Base-by-base conservation (phyloP, 2,329 filamentous ascomycete species). In the Xylogone sp. region DNA sequence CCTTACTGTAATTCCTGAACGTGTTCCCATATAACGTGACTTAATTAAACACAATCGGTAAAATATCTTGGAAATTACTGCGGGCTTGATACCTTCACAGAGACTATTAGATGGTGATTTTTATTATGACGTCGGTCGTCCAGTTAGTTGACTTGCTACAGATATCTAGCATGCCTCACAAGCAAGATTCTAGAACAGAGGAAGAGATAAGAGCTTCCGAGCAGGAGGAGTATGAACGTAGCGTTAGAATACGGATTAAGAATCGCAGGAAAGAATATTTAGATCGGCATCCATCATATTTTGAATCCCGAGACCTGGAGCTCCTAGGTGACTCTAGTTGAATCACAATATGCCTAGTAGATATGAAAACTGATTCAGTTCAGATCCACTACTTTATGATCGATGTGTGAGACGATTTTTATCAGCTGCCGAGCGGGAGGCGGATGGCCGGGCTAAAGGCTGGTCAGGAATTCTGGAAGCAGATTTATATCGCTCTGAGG, bases 371-470 rank as follows among this genome's bases (percentile, higher is more conserved):
- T 61, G 51, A 61, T 46, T 3, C n/a, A 22, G 27, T n/a, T 24
- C 29, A 67, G 66, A 68, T 57, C 66, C 66, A 8, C 52, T 68
- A 43, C 55, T 68, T 7, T 68, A 67, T 51, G 66, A 68, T 51
- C 62, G 61, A 34, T 67, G 64, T 39, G 59, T 68, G 22, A 54
- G 66, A 20, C 59, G 60, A 24, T 68, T 68, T 42, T 65, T 66
- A 52, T 56, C 63, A 4, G 53, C 65, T 4, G 58, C 61, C 1
- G 66, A 68, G 51, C 59, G 66, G 42, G 64, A 68, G 58, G 66
- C 64, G 39, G 65, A 67, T 42, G 66, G 66, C 2, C 56, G 58
- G n/a, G 55, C 60, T 2, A 68, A 68, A 53, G 66, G 66, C 22
- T 68, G 67, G 53, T 65, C 63, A 2, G 64, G 65, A 1, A 62